phyloP scores from a whole-genome alignment of 2,329 filamentous ascomycete genomes.

The Albophoma yamanashiensis region DNA sequence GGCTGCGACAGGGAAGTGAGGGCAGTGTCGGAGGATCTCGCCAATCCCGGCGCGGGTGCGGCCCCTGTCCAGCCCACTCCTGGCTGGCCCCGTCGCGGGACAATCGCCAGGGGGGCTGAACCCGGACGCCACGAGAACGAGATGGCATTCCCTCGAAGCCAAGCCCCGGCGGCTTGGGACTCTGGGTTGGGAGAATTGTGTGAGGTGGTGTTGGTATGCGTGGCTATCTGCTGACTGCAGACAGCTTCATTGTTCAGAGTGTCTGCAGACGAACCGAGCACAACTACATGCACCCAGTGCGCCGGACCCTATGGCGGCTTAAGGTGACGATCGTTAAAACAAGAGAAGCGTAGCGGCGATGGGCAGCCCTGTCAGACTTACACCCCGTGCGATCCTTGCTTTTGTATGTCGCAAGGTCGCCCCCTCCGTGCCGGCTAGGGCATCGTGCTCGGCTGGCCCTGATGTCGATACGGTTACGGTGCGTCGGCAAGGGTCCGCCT shows the following conservation, averaged over 20 bases:
- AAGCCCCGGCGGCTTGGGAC: neutral
- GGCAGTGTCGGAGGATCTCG: neutral
- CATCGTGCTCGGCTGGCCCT: neutral
- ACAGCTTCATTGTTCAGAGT: neutral
- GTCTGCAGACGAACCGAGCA: no score
- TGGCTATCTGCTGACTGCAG: neutral
- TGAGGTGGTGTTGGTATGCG: neutral
- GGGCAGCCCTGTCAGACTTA: neutral
- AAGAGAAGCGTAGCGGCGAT: neutral
- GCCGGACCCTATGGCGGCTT: neutral
- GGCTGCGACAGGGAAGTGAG: neutral
- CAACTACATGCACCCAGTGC: neutral
- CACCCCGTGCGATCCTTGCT: neutral
- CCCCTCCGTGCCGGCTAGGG: neutral
- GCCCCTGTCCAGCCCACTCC: neutral
- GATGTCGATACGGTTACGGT: neutral
- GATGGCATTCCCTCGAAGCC: neutral
- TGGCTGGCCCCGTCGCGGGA: neutral
- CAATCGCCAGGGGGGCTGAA: neutral
- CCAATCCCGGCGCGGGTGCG: neutral
- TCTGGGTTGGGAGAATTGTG: neutral
- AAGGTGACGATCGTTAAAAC: neutral
- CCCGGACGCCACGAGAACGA: neutral
- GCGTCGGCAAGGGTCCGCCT: neutral
- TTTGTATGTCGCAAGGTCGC: neutral